phyloP scores from a whole-genome alignment of 2,329 filamentous ascomycete species.

The Aspergillus sp. region DNA sequence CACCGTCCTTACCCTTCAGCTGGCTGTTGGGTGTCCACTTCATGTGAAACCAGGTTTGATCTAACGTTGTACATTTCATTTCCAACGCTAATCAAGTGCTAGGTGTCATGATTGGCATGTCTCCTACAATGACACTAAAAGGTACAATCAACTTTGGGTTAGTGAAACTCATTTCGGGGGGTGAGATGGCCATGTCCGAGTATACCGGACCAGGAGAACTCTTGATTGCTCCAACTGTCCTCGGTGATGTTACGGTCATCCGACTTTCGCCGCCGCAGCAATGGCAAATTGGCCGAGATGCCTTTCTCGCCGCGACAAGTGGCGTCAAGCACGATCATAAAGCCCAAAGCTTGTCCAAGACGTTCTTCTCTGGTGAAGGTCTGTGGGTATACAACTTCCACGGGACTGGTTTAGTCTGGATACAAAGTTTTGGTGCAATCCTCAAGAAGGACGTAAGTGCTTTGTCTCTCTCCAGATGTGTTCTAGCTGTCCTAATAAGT shows the following conservation, averaged over 20 bases:
- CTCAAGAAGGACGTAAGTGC: slow-evolving; percentile 80
- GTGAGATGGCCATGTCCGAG: slow-evolving; percentile 73
- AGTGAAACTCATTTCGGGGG: slow-evolving; percentile 85
- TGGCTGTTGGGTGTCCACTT: slow-evolving; percentile 85
- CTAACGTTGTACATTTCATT: too few species aligned
- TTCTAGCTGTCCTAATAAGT: neutral
- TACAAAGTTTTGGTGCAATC: slow-evolving; percentile 92
- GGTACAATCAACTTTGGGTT: slow-evolving; percentile 81
- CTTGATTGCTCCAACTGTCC: slow-evolving; percentile 72
- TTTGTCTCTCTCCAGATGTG: neutral
- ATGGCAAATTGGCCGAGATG: slow-evolving; percentile 69
- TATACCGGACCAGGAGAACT: slow-evolving; percentile 91
- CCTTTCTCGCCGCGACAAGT: slow-evolving; percentile 81
- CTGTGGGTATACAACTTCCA: slow-evolving; percentile 85
- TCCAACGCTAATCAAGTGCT: too few species aligned
- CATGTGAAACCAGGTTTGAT: slow-evolving; percentile 73
- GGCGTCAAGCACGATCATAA: slow-evolving; percentile 88
- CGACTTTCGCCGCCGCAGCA: slow-evolving; percentile 51
- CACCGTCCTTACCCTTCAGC: slow-evolving; percentile 81
- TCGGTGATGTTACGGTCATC: slow-evolving; percentile 84
- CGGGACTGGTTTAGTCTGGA: slow-evolving; percentile 80
- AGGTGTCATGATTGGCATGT: slow-evolving; percentile 95
- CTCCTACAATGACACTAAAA: slow-evolving; percentile 77
- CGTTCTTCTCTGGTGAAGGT: slow-evolving; percentile 91
- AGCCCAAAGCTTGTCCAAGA: slow-evolving; percentile 80